Evolutionary conservation across 306 rosid species (phyloP), one percentile per base, ranked within the genome.

Genomic region (Cajanus cajan): DNA sequence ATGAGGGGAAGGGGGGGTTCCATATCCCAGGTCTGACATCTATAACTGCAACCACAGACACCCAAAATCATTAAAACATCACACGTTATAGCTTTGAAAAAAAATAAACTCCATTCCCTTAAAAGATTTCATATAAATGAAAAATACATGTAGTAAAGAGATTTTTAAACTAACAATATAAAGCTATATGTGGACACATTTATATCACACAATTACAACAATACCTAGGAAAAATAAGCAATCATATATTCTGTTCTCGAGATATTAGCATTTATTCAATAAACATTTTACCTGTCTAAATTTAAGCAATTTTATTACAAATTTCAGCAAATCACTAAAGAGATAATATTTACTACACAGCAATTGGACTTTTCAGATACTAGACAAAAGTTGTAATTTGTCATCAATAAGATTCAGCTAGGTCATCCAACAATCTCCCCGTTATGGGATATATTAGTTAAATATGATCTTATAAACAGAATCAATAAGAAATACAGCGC

Each of bases 211-310:
- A n/a, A 74, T 68, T 57, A 57, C 36, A 45, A 51, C 3, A 28
- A 58, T 67, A 25, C 10, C 52, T 3, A 41, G 66, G 47, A 58
- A 68, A n/a, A 45, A 11, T 45, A 22, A 36, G 77, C 55, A 58
- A 57, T 44, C 2, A 8, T 12, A 50, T 57, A 22, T n/a, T 66
- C 5, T 34, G 14, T 68, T 74, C 65, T 34, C 76, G 47, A 81
- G 57, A 81, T 48, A 76, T 16, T 48, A 40, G 48, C 67, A 81
- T 44, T 68, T 48, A 68, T 59, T 70, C 12, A 68, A 50, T 10
- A 37, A 16, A 58, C 31, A 13, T 76, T 61, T 51, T 45, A 34
- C 57, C 37, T 14, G 39, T 21, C 59, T 8, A 22, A 19, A 33
- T 55, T 21, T 74, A 41, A 14, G 24, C 8, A 31, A 64, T 21